Evolutionary conservation across 2,329 filamentous ascomycete genomes (phyloP), one percentile per base, ranked within the genome.

Genomic region (Nakataea oryzae): DNA sequence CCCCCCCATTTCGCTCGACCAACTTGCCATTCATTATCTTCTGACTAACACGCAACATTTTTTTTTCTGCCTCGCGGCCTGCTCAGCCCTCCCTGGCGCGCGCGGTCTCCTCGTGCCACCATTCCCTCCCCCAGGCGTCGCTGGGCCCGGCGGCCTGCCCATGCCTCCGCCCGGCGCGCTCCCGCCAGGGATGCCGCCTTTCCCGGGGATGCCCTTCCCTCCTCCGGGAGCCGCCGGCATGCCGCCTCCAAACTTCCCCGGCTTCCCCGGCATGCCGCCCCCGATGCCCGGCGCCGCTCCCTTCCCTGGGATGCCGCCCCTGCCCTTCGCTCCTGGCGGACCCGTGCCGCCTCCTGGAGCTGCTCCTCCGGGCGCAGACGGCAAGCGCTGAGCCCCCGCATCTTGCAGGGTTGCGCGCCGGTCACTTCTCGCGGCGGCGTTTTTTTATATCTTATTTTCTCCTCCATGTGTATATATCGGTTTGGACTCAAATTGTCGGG

Each of bases 151-250:
- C 26, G 67, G 77, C 61, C 77, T 81, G 24, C 81, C 81, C 21
- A 81, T 85, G 65, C 81, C 81, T 5, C 80, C 81, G 9, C 78
- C 62, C 61, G 72, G 62, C 62, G 67, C 67, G 32, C 67, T 62
- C 68, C 69, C 63, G 13, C 69, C 69, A 57, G 66, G 69, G 27
- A 64, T 81, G 63, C 79, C 80, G 54, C 80, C 82, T 8, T 82
- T 83, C 68, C 79, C 60, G 11, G 60, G 60, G 6, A 57, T 61
- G 60, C 57, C 78, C 59, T 76, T 80, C 64, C 76, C 78, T 14
- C 65, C 67, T 9, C 62, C 64, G 3, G 64, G 63, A 11, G 73
- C 74, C 34, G 58, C 62, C 14, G 62, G 60, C 29, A 74, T 77
- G 69, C 73, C 75, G 29, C 74, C 74, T 17, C 75, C 76, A 26